Conservation (phyloP, 768 basidiomycete genomes). For the Lactarius sp. region DNA sequence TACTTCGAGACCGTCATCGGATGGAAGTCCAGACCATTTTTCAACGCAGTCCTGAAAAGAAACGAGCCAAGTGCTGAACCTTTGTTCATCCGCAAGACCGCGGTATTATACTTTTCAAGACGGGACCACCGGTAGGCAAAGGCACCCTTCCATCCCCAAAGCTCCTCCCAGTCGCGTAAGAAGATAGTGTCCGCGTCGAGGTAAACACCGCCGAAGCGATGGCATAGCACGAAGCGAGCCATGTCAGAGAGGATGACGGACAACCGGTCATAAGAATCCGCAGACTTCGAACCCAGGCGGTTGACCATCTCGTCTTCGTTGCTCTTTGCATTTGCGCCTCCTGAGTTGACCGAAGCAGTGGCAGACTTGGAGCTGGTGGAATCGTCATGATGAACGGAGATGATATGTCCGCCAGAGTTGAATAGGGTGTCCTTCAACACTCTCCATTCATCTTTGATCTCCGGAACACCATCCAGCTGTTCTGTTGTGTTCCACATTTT, state of each 20-base stretch:
- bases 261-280: conserved; percentile 81
- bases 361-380: conserved; percentile 35
- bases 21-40: conserved; percentile 94
- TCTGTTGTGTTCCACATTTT: conserved; percentile 99
- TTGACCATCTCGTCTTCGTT: conserved; percentile 57
- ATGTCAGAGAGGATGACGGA: conserved; percentile 95
- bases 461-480: conserved; percentile 86
- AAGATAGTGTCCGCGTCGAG: conserved; percentile 96
- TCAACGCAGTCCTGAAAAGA: conserved; percentile 89
- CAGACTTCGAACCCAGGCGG: conserved; percentile 84
- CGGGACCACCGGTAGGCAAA: conserved; percentile 97
- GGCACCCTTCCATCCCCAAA: conserved; percentile 95
- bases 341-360: conserved; percentile 21
- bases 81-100: conserved; percentile 91
- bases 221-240: conserved; percentile 95
- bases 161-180: conserved; percentile 95
- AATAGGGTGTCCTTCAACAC: conserved; percentile 69
- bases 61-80: conserved; percentile 88
- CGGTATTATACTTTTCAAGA: conserved; percentile 91
- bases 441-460: conserved; percentile 89
- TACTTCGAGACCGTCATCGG: conserved; percentile 94
- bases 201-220: conserved; percentile 94
- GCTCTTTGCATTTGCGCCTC: conserved; percentile 18
- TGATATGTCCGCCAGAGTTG: conserved; percentile 79
- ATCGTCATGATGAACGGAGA: conserved; percentile 53